Conservation (phyloP, 2,329 filamentous ascomycete genomes). For the Monilinia aucupariae region DNA sequence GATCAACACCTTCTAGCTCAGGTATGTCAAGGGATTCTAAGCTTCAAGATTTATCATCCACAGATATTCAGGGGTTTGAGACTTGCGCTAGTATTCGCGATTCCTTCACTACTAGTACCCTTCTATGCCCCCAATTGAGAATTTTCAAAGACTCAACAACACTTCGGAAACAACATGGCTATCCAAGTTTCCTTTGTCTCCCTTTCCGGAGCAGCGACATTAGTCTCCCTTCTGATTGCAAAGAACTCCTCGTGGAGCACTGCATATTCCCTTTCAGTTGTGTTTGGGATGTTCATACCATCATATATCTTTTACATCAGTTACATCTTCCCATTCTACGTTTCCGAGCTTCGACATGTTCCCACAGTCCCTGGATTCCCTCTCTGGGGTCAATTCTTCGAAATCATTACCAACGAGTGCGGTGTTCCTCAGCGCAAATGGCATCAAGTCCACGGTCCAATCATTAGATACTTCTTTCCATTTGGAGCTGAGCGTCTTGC, state of each 20-base stretch:
- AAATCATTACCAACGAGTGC: slow-evolving; percentile 40
- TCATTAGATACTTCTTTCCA: slow-evolving; percentile 44
- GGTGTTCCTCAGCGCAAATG: slow-evolving; percentile 41
- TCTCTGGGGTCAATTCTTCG: slow-evolving; percentile 42
- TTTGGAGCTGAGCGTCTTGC: slow-evolving; percentile 42
- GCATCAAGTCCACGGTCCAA: slow-evolving; percentile 40
- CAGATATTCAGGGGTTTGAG: not conserved
- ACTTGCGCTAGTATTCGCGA: not conserved
- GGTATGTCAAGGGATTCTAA: not conserved
- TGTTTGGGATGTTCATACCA: slow-evolving; percentile 26
- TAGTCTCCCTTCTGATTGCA: slow-evolving; percentile 21
- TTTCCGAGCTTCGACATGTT: slow-evolving; percentile 41
- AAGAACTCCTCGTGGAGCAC: slow-evolving; percentile 22
- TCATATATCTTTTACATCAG: slow-evolving; percentile 37
- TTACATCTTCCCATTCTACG: slow-evolving; percentile 40
- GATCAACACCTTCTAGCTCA: not conserved
- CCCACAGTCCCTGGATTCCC: slow-evolving; percentile 41
- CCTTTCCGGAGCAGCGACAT: slow-evolving; percentile 9
- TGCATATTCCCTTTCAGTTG: slow-evolving; percentile 17
- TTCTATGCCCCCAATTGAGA: not conserved
- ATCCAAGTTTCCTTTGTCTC: slow-evolving; percentile 8
- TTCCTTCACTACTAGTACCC: not conserved
- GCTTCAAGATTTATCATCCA: not conserved
- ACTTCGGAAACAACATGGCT: slow-evolving; percentile 8
- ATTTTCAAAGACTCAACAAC: not conserved